phyloP scores from a whole-genome alignment of 1,284 basidiomycete species.

The Cystobasidiaceae sp. region DNA sequence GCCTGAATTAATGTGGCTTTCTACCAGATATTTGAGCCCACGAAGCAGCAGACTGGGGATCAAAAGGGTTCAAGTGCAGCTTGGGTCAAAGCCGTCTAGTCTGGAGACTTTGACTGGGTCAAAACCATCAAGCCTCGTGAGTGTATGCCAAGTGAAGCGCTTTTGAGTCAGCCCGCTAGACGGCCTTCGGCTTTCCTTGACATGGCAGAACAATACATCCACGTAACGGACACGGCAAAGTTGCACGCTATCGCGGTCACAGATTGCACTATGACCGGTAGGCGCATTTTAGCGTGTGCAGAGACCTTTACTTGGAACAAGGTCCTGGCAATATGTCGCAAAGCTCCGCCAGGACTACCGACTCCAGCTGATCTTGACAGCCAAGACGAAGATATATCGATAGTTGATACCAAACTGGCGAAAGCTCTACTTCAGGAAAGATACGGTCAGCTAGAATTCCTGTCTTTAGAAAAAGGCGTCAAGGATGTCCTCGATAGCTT shows the following conservation, averaged over 20 bases:
- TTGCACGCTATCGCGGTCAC: constrained; percentile 29
- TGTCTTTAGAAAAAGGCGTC: constrained; percentile 1
- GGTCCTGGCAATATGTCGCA: constrained; percentile 23
- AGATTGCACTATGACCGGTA: constrained; percentile 1
- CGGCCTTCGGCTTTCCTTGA: too few species aligned
- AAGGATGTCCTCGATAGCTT: too few species aligned
- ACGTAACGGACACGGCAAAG: constrained; percentile 20
- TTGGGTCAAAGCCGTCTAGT: constrained; percentile 4
- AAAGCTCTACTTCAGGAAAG: constrained; percentile 4
- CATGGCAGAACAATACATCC: constrained; percentile 17
- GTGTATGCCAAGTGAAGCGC: too few species aligned
- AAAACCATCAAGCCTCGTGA: not conserved
- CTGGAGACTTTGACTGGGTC: not conserved
- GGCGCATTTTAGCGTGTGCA: constrained; percentile 29
- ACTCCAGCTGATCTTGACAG: constrained; percentile 5
- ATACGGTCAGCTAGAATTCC: constrained; percentile 1
- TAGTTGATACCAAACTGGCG: constrained; percentile 11
- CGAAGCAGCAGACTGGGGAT: constrained; percentile 10
- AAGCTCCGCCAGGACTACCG: not conserved
- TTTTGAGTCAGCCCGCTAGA: too few species aligned
- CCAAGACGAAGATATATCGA: constrained; percentile 11
- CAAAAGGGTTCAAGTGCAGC: not conserved
- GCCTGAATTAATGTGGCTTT: too few species aligned
- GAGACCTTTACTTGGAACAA: constrained; percentile 29
- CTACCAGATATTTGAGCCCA: constrained; percentile 22